Base-by-base conservation (phyloP, 495 filamentous ascomycete genomes). In the Trichoderma virens region DNA sequence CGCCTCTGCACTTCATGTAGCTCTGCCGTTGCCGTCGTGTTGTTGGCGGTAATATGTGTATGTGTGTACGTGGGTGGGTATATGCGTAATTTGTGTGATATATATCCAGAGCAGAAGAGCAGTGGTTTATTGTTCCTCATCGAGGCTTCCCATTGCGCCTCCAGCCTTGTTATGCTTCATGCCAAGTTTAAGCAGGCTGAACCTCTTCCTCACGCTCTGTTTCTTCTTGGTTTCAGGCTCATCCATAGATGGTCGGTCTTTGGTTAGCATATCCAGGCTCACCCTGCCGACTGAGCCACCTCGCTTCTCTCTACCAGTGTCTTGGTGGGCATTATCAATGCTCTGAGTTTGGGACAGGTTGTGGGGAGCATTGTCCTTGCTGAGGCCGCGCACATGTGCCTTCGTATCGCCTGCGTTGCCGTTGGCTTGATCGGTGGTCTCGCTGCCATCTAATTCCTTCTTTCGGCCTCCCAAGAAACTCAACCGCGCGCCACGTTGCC, bases 111-210 rank as follows among this genome's bases (percentile, higher is more conserved):
- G 27, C 7, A 16, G 25, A 28, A 30, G n/a, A 30, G 13, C 3
- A 27, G 51, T 9, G 16, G 13, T 14, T 30, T n/a, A 31, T 61
- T 69, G 71, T 66, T 80, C 76, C 72, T 83, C 81, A 51, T 72
- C 74, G 56, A 81, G 73, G 65, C 77, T 79, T 63, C 69, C 76
- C 77, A 82, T 83, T 62, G 73, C 68, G 60, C 77, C 81, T 65
- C 72, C 79, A 20, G 70, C 74, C 71, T 82, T 85, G 69, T 84
- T 87, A 31, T 72, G 75, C 78, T 90, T 89, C 74, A 85, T 86
- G 43, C 86, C 85, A 65, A 91, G 71, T 64, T 84, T 84, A 67
- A 93, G 67, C 59, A 87, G 70, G 67, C 88, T 91, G 61, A 92
- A 74, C 69, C 90, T 73, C 74, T 88, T 91, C 75, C 83, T 83